These are phyloP conservation scores for Kalmanozyma brasiliensis DNA, from an alignment of 1,284 basidiomycete genomes.

Conservation along the genomic window DNA sequence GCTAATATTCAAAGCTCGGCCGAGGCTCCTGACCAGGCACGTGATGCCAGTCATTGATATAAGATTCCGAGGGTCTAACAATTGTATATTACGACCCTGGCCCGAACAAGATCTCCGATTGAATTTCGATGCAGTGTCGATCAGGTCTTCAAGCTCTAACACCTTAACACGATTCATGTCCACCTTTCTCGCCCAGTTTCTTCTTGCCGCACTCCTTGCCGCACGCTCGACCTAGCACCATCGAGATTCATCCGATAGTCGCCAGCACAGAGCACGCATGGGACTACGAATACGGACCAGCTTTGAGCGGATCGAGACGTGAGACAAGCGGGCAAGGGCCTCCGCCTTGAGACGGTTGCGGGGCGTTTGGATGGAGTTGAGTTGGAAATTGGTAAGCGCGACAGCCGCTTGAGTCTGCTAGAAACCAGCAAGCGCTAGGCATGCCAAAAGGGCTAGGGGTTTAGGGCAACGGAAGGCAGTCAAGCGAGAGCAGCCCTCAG, in stretches of 20 bases:
- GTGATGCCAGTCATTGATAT: background rate
- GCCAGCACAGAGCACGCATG: too few relatives aligned
- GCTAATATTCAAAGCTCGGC: background rate
- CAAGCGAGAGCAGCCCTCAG: constrained; percentile 5
- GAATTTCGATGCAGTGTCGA: too few relatives aligned
- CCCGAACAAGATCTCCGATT: too few relatives aligned
- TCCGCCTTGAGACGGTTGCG: background rate
- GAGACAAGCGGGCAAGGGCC: background rate
- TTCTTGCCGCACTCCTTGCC: too few relatives aligned
- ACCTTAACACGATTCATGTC: too few relatives aligned
- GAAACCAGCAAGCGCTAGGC: constrained; percentile 12
- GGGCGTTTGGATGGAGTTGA: background rate
- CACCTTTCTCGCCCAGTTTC: too few relatives aligned
- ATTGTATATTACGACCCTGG: too few relatives aligned
- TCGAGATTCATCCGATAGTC: too few relatives aligned
- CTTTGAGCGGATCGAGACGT: background rate
- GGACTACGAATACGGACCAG: too few relatives aligned
- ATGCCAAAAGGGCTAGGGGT: constrained; percentile 24
- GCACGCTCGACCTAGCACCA: too few relatives aligned
- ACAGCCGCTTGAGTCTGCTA: background rate
- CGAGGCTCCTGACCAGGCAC: background rate
- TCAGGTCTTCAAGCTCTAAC: too few relatives aligned
- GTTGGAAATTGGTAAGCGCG: background rate
- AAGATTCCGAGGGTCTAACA: background rate
- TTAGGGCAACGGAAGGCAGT: constrained; percentile 8